Evolutionary conservation across 2,329 filamentous ascomycete species (phyloP).

Genomic region (Colletotrichum plurivorum): DNA sequence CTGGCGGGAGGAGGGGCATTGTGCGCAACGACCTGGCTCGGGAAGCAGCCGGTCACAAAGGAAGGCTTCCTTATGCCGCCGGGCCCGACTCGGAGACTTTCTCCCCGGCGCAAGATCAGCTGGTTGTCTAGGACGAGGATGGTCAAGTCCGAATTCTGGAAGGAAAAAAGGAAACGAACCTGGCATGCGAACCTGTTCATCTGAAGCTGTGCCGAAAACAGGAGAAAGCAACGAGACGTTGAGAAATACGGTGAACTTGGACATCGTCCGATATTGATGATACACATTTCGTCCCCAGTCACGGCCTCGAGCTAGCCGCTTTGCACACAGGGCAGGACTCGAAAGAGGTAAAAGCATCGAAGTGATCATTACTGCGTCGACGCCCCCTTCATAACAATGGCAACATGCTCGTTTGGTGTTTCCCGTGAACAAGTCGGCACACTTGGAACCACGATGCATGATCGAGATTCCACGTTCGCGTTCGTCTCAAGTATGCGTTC

Average conservation of each 20-base stretch:
- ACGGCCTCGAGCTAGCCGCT: slow-evolving; percentile 11
- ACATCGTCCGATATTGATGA: slow-evolving; percentile 34
- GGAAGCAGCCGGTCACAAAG: slow-evolving; percentile 32
- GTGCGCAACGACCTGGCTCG: slow-evolving; percentile 27
- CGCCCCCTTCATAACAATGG: slow-evolving; percentile 16
- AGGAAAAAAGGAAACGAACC: slow-evolving; percentile 19
- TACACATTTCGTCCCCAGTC: slow-evolving; percentile 20
- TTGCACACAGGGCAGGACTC: slow-evolving; percentile 33
- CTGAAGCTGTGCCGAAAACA: slow-evolving; percentile 30
- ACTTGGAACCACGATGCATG: neutral
- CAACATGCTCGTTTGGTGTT: neutral
- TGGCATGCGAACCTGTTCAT: slow-evolving; percentile 14
- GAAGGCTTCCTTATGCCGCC: slow-evolving; percentile 23
- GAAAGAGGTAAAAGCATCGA: slow-evolving; percentile 37
- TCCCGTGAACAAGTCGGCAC: slow-evolving; percentile 17
- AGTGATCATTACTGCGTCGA: slow-evolving; percentile 33
- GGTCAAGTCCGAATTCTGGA: slow-evolving; percentile 1
- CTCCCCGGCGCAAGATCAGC: neutral
- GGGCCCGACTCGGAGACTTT: slow-evolving; percentile 18
- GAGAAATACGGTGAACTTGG: slow-evolving; percentile 12
- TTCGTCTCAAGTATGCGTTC: slow-evolving; percentile 32
- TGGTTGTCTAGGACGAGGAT: neutral
- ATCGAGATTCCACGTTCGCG: slow-evolving; percentile 26
- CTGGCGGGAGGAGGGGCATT: slow-evolving; percentile 8
- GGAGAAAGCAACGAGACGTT: slow-evolving; percentile 38